phyloP scores from a whole-genome alignment of 148 eudicot genomes.

The Cornus controversa region DNA sequence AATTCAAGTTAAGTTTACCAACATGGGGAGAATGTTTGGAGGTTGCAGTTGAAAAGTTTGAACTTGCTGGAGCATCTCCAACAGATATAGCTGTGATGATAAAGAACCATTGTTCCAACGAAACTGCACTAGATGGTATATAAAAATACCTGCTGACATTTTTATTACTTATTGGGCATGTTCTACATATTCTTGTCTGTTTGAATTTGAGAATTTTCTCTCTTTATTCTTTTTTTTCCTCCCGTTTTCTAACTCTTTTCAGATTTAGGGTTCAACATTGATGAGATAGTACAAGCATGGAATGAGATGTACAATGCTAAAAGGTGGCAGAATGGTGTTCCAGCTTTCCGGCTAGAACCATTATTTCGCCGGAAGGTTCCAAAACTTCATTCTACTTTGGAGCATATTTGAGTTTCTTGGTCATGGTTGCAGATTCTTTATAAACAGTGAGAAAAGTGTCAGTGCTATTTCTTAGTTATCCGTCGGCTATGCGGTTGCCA shows the following conservation, averaged over 20 bases:
- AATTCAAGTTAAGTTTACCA: conserved; percentile 75
- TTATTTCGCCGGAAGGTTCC: conserved; percentile 75
- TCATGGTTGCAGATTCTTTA: conserved; percentile 10
- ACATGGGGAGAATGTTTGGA: conserved; percentile 95
- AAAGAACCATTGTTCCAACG: conserved; percentile 93
- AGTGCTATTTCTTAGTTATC: conserved; percentile 26
- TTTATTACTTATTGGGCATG: neutral
- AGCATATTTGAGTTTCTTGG: conserved; percentile 42
- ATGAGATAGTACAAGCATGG: conserved; percentile 95
- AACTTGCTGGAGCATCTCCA: conserved; percentile 78
- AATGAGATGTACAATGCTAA: conserved; percentile 95
- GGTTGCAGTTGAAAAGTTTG: conserved; percentile 90
- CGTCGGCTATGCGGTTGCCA: conserved; percentile 29
- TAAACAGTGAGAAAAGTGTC: conserved; percentile 21
- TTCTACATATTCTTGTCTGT: neutral
- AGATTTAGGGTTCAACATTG: conserved; percentile 75
- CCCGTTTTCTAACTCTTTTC: conserved; percentile 8
- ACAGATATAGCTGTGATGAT: conserved; percentile 88
- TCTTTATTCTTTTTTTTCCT: conserved; percentile 2
- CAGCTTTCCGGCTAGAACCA: conserved; percentile 73
- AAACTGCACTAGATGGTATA: conserved; percentile 67
- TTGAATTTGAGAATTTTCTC: too few species aligned
- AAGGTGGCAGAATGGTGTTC: conserved; percentile 84
- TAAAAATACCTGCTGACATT: neutral
- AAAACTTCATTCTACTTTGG: conserved; percentile 69